Conservation (phyloP, 2,329 filamentous ascomycete species). For the Calonectria hawksworthii region DNA sequence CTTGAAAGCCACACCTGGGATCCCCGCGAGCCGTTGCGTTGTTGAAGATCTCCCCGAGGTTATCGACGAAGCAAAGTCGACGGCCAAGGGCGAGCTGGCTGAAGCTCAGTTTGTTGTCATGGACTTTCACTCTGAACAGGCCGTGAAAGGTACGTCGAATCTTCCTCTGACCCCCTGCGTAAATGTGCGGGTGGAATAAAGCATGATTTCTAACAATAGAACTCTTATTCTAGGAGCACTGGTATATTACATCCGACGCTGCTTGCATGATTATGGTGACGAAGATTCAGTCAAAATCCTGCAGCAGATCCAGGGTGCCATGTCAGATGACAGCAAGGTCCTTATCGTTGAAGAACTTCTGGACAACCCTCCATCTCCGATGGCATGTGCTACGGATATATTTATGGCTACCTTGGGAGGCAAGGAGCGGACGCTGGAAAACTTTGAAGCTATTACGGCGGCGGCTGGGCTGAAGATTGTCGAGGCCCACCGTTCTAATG, state of each 20-base stretch:
- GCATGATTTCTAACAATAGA: background rate
- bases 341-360: conserved; percentile 17
- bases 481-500: background rate
- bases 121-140: conserved; percentile 17
- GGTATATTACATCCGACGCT: conserved; percentile 15
- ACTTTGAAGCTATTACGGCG: background rate
- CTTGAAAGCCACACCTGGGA: background rate
- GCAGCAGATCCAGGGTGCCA: conserved; percentile 1
- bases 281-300: background rate
- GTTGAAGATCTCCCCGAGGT: conserved; percentile 12
- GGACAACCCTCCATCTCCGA: conserved; percentile 2
- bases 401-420: conserved; percentile 17
- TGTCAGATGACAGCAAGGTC: conserved; percentile 11
- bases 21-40: conserved; percentile 12
- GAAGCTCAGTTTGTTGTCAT: conserved; percentile 12
- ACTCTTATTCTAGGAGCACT: background rate
- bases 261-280: conserved; percentile 22
- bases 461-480: conserved; percentile 14
- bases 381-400: conserved; percentile 11
- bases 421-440: conserved; percentile 12
- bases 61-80: background rate
- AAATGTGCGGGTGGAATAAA: no score
- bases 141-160: conserved; percentile 6
- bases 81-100: background rate
- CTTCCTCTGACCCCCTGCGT: no score